phyloP scores from a whole-genome alignment of 768 basidiomycete species.

The Naganishia antarctica region DNA sequence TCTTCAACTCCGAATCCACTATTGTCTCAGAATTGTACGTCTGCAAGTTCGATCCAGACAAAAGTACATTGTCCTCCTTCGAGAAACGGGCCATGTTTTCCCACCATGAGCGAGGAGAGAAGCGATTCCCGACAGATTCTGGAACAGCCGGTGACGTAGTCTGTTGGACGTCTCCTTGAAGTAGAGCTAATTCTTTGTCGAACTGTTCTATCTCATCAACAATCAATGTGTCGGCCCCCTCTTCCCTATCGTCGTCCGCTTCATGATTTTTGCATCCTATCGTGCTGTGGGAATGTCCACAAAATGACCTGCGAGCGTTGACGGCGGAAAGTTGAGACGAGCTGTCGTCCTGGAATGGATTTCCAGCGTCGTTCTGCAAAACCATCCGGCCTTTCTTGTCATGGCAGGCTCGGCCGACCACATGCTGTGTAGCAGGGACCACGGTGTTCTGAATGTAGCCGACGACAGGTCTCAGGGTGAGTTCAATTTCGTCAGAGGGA shows the following conservation, averaged over 20 bases:
- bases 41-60: conserved; percentile 3
- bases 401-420: not conserved
- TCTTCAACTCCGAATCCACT: conserved; percentile 1
- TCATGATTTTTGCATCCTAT: too few relatives aligned
- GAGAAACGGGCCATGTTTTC: too few relatives aligned
- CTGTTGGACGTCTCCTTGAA: not conserved
- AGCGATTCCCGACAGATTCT: too few relatives aligned
- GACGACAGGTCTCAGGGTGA: not conserved
- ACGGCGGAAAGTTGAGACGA: too few relatives aligned
- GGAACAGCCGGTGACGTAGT: too few relatives aligned
- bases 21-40: not conserved
- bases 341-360: too few relatives aligned
- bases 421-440: not conserved
- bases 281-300: too few relatives aligned
- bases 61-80: too few relatives aligned
- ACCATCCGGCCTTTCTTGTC: too few relatives aligned
- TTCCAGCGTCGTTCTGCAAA: too few relatives aligned
- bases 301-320: too few relatives aligned
- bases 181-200: not conserved
- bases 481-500: not conserved
- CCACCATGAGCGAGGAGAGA: conserved; percentile 9
- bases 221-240: not conserved
- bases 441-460: not conserved
- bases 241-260: not conserved
- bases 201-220: conserved; percentile 5